Evolutionary conservation across 2,329 filamentous ascomycete species (phyloP).

Genomic region (Sodiomyces alkalinus): DNA sequence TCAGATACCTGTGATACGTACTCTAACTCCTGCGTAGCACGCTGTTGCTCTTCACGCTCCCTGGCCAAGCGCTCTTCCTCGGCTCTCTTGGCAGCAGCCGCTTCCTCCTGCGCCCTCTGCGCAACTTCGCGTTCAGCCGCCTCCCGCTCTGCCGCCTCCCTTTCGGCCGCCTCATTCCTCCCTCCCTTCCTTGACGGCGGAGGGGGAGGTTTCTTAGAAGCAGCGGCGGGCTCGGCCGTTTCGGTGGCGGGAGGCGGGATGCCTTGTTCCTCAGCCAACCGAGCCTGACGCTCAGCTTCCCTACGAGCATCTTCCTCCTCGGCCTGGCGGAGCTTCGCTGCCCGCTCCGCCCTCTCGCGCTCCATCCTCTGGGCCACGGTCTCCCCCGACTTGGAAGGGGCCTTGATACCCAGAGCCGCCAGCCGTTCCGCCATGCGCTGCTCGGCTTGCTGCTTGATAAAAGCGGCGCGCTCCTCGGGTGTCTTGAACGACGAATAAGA

Average conservation of each 20-base stretch:
- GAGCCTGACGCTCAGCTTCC: constrained; percentile 72
- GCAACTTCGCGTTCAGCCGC: constrained; percentile 33
- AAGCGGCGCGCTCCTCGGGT: constrained; percentile 83
- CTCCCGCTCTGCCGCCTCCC: constrained; percentile 45
- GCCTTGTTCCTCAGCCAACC: constrained; percentile 64
- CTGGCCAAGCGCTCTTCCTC: constrained; percentile 52
- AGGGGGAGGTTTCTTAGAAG: constrained; percentile 59
- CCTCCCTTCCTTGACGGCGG: constrained; percentile 63
- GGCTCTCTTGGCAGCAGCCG: constrained; percentile 36
- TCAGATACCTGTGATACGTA: constrained; percentile 46
- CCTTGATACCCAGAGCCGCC: constrained; percentile 82
- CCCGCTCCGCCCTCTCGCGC: constrained; percentile 73
- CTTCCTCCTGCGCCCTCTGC: constrained; percentile 42
- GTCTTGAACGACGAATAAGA: constrained; percentile 78
- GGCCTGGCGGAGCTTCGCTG: constrained; percentile 73
- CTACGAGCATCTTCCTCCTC: constrained; percentile 88
- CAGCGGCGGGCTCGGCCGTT: constrained; percentile 25
- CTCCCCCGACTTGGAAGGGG: constrained; percentile 65
- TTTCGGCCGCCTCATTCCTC: constrained; percentile 42
- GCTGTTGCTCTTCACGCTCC: constrained; percentile 63
- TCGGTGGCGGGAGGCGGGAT: constrained; percentile 40
- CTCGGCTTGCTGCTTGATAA: constrained; percentile 94
- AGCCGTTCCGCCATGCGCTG: constrained; percentile 93
- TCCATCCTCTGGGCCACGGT: constrained; percentile 72
- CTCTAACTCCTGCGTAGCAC: constrained; percentile 64